phyloP scores from a whole-genome alignment of 257 asterid genomes.

The Primulina eburnea region DNA sequence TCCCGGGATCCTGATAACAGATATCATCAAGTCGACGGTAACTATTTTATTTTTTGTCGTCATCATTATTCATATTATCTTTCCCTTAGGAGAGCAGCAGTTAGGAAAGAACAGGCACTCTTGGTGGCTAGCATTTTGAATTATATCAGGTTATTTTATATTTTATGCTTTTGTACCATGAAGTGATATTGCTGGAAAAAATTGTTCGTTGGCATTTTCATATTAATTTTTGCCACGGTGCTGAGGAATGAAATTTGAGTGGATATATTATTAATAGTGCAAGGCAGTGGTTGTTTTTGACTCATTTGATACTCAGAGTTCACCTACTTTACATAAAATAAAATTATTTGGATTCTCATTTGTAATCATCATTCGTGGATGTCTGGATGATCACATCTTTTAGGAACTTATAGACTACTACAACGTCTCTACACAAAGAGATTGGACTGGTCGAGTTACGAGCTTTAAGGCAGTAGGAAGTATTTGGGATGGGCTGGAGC shows the following conservation, averaged over 20 bases:
- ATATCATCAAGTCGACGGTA: conserved; percentile 72
- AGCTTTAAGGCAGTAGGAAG: conserved; percentile 83
- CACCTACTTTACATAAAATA: background rate
- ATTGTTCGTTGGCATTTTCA: background rate
- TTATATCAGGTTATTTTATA: background rate
- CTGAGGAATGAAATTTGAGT: background rate
- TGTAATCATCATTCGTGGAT: conserved; percentile 6
- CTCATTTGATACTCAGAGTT: background rate
- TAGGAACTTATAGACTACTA: conserved; percentile 92
- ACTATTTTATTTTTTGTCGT: conserved; percentile 20
- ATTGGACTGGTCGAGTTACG: conserved; percentile 91
- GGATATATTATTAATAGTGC: background rate
- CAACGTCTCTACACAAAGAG: conserved; percentile 78
- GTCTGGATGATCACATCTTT: conserved; percentile 9
- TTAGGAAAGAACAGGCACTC: background rate
- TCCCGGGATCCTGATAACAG: conserved; percentile 89
- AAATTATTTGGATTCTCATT: background rate
- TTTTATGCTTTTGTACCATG: background rate
- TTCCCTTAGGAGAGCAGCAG: background rate
- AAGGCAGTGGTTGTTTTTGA: background rate
- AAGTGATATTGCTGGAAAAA: background rate
- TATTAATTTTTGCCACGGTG: background rate
- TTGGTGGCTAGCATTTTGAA: background rate
- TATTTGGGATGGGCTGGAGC: conserved; percentile 80
- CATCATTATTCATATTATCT: conserved; percentile 9